Evolutionary conservation across 768 basidiomycete genomes (phyloP).

Genomic region (Hemileccinum rubropunctum): DNA sequence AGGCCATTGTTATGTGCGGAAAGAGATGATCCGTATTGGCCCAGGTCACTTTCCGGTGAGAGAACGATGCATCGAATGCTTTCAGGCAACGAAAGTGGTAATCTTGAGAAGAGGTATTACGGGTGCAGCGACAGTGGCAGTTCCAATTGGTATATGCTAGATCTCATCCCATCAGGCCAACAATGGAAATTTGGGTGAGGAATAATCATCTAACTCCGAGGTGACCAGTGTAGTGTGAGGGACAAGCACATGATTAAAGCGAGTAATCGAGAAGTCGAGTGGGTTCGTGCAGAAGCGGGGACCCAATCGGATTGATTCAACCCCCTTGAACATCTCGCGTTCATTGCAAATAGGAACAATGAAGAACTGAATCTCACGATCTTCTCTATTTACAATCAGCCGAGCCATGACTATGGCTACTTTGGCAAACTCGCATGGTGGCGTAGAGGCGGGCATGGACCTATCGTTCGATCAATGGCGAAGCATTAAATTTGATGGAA

Average conservation of each 20-base stretch:
- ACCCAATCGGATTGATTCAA: constrained; percentile 48
- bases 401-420: constrained; percentile 57
- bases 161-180: constrained; percentile 39
- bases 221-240: constrained; percentile 49
- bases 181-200: constrained; percentile 32
- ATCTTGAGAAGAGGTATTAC: constrained; percentile 52
- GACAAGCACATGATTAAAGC: constrained; percentile 51
- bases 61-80: constrained; percentile 54
- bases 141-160: constrained; percentile 53
- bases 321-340: constrained; percentile 51
- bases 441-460: constrained; percentile 59
- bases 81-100: constrained; percentile 54
- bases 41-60: constrained; percentile 42
- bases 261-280: constrained; percentile 56
- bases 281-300: constrained; percentile 51
- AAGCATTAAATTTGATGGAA: no score
- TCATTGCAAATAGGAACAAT: constrained; percentile 54
- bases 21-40: constrained; percentile 55
- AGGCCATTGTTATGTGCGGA: constrained; percentile 65
- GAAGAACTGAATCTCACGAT: constrained; percentile 52
- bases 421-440: constrained; percentile 49
- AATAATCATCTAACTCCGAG: constrained; percentile 40
- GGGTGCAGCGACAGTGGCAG: constrained; percentile 47
- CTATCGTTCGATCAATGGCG: no score
- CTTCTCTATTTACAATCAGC: constrained; percentile 49